Evolutionary conservation across 2,329 filamentous ascomycete species (phyloP), one percentile per base, ranked within the genome.

Genomic region (Xylaria multiplex): DNA sequence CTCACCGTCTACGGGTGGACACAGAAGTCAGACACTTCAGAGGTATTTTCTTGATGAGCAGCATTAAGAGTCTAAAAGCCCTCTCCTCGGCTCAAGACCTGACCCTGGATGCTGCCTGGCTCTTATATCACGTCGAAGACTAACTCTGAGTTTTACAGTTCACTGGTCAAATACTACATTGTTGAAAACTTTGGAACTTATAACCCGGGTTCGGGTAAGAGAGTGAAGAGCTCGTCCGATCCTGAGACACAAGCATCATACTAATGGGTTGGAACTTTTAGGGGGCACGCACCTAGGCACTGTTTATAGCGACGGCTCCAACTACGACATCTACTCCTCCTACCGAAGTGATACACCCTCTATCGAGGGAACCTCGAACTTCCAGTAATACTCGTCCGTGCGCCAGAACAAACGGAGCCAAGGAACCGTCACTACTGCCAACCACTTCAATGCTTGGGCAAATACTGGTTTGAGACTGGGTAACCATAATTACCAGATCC

Each of bases 331-430:
- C 66, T 79, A 76, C 68, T 70, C 70, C 57, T 72, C 70, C 69
- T 69, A 69, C 53, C 73, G 75, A 40, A 68, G 72, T 65, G 81
- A 82, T 73, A 74, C 77, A 66, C 81, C 81, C 19, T 80, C 77
- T 58, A 83, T 83, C 63, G 70, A 80, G 66, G 82, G 81, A 63
- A 83, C 80, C 19, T 68, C 73, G 55, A 84, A 81, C 63, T 84
- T 85, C 72, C 74, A 79, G 69, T 83, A 84, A 76, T 84, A 79
- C 76, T 83, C 81, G 80, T 82, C 79, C 27, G 80, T 87, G 19
- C 80, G 84, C 61, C 73, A 76, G 63, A 72, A 59, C 54, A 82
- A 85, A 78, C 78, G 82, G 46, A 77, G 78, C 37, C 77, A 79
- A n/a, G 65, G 65, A 6, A 68, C 62, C 54, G 71, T 77, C 50